Conservation (phyloP, 1,284 basidiomycete genomes). For the Ustilago esculenta region DNA sequence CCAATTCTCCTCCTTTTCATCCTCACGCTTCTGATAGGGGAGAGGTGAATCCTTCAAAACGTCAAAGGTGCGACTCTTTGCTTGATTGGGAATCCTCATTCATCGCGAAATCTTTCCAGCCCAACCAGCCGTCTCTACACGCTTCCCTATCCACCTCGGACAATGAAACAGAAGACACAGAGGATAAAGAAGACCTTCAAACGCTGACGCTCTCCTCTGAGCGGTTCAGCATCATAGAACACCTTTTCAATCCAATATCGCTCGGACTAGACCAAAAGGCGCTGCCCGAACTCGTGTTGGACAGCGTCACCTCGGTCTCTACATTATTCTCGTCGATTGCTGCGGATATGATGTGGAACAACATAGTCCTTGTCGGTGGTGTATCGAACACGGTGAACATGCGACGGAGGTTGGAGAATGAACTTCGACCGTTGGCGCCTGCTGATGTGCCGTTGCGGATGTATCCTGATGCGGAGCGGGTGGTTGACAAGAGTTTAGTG, state of each 20-base stretch:
- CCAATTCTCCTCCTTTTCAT: constrained; percentile 4
- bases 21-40: neutral
- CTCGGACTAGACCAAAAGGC: constrained; percentile 83
- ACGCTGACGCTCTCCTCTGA: constrained; percentile 87
- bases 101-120: constrained; percentile 26
- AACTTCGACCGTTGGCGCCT: constrained; percentile 45
- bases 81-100: constrained; percentile 39
- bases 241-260: constrained; percentile 73
- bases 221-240: constrained; percentile 86
- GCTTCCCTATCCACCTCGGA: neutral
- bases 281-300: constrained; percentile 78
- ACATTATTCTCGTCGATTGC: constrained; percentile 68
- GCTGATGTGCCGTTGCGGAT: constrained; percentile 39
- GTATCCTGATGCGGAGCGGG: constrained; percentile 1
- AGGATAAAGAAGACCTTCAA: constrained; percentile 73
- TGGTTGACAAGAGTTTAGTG: constrained; percentile 1
- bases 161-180: constrained; percentile 13
- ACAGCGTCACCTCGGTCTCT: constrained; percentile 72
- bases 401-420: constrained; percentile 73
- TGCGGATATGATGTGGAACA: constrained; percentile 90
- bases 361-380: constrained; percentile 89
- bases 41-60: neutral
- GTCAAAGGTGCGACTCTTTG: neutral
- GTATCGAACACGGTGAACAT: constrained; percentile 80
- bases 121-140: too few species aligned